Conservation (phyloP, 768 basidiomycete genomes). For the Serpula lacrymans region DNA sequence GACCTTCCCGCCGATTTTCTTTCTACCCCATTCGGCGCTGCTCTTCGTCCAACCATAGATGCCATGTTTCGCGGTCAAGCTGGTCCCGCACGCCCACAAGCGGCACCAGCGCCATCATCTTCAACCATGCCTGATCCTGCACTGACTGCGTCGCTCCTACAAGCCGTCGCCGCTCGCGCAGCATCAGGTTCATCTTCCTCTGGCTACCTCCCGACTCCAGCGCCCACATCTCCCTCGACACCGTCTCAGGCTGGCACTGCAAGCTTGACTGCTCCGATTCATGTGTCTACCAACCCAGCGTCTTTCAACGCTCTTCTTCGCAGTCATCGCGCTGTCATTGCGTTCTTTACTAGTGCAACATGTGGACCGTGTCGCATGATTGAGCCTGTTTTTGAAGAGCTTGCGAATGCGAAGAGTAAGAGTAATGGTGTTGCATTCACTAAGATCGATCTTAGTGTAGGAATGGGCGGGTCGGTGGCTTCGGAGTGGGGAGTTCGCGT, state of each 20-base stretch:
- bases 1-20: conserved; percentile 82
- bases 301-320: conserved; percentile 66
- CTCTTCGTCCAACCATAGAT: conserved; percentile 88
- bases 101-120: conserved; percentile 28
- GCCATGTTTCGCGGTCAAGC: conserved; percentile 70
- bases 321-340: conserved; percentile 69
- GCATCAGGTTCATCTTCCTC: conserved; percentile 21
- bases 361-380: conserved; percentile 84
- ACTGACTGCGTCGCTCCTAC: conserved; percentile 51
- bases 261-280: conserved; percentile 59
- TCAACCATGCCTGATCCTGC: conserved; percentile 42
- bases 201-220: conserved; percentile 12
- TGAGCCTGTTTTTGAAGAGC: conserved; percentile 76
- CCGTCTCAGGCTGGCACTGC: conserved; percentile 39
- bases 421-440: conserved; percentile 65
- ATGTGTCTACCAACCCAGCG: conserved; percentile 69
- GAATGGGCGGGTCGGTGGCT: conserved; percentile 59
- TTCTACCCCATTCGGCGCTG: conserved; percentile 83
- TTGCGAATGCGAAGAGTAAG: conserved; percentile 62
- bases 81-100: conserved; percentile 26
- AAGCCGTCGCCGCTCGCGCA: conserved; percentile 54
- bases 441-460: conserved; percentile 78
- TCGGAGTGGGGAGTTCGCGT: conserved; percentile 61
- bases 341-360: conserved; percentile 74
- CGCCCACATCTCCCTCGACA: conserved; percentile 20